Conservation (phyloP, 2,329 filamentous ascomycete genomes). For the Bretziella fagacearum region DNA sequence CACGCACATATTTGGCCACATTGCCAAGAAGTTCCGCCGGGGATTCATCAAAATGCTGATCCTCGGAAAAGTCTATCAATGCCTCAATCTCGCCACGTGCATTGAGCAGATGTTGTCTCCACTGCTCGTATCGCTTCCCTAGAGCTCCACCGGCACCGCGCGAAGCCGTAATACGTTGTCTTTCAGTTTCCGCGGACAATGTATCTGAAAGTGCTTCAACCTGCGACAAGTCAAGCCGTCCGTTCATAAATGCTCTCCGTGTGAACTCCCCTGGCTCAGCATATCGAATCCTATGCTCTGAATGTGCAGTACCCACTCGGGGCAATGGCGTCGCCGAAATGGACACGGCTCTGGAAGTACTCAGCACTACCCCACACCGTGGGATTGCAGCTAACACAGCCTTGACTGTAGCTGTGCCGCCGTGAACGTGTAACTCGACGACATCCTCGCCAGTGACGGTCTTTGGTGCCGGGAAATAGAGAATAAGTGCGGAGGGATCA, state of each 20-base stretch:
- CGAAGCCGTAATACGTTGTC: conserved; percentile 76
- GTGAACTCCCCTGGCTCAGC: conserved; percentile 96
- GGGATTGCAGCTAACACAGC: conserved; percentile 69
- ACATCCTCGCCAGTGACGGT: conserved; percentile 88
- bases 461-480: conserved; percentile 65
- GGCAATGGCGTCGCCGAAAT: conserved; percentile 1
- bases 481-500: conserved; percentile 62
- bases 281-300: conserved; percentile 44
- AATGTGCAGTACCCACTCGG: neutral
- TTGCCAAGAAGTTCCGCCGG: conserved; percentile 53
- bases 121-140: conserved; percentile 61
- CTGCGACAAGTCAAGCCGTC: conserved; percentile 71
- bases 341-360: neutral
- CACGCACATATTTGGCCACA: conserved; percentile 46
- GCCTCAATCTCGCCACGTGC: conserved; percentile 87
- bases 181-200: conserved; percentile 63
- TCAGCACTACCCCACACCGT: conserved; percentile 25
- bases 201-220: conserved; percentile 50
- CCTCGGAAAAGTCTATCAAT: conserved; percentile 90
- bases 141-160: conserved; percentile 56
- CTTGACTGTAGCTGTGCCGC: conserved; percentile 73
- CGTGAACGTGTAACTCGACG: conserved; percentile 87
- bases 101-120: conserved; percentile 60
- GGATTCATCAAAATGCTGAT: conserved; percentile 90
- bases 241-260: conserved; percentile 73